Base-by-base conservation (phyloP, 2,329 filamentous ascomycete species). In the Colletotrichum sidae region DNA sequence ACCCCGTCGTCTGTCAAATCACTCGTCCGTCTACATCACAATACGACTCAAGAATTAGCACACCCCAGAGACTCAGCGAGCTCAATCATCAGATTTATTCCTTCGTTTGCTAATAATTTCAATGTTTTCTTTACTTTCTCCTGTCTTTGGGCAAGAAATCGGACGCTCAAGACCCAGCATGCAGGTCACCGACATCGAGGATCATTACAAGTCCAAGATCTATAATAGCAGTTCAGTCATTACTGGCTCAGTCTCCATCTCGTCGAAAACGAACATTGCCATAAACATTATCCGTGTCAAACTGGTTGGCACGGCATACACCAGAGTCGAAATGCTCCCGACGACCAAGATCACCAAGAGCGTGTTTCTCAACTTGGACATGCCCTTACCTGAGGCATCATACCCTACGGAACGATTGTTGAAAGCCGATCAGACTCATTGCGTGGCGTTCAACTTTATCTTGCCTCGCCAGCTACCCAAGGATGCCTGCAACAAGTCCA, bases 371-470 rank as follows among this genome's bases (percentile, higher is more conserved):
- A 86, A 86, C 76, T 75, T 86, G 65, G 77, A 79, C 59, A 87
- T 88, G 81, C 86, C 86, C 6, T 76, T 88, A 12, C 70, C 77
- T 8, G 77, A 79, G 15, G 76, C 78, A 0, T 72, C 76, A 7
- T 82, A 87, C 54, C 85, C 86, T 1, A 73, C 75, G 7, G 76
- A 80, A 11, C 76, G 80, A 38, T 69, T 84, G 34, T 82, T 87
- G 60, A 75, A 82, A 71, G 77, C 79, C 12, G 82, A 79, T 1
- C 72, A 73, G 66, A 79, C 78, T n/a, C 84, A 86, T 72, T 78
- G 70, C 9, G 73, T 88, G n/a, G 85, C 85, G 8, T 86, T 88
- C 75, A 74, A 85, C 75, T 88, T 88, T 69, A 81, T 87, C 59
- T 80, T 88, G 13, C 86, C 86, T 17, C 78, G 79, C 68, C 81